Evolutionary conservation across 257 asterid species (phyloP).

Genomic region (Nicotiana obtusifolia): DNA sequence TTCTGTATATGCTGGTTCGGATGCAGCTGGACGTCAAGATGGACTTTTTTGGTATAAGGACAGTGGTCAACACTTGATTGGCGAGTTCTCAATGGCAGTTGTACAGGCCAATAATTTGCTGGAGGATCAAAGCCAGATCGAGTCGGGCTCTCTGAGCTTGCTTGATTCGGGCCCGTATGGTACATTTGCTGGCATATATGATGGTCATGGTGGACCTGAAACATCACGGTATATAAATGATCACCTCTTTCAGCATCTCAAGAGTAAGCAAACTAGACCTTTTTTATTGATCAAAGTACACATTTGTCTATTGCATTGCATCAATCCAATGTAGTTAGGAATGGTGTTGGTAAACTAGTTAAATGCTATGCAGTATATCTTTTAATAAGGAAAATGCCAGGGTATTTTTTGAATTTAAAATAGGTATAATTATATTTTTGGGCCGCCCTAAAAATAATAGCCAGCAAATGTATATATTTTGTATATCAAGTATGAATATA

Average conservation of each 20-base stretch:
- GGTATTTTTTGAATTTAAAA: neutral
- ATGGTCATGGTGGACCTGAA: conserved; percentile 56
- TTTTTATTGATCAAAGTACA: neutral
- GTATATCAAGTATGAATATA: neutral
- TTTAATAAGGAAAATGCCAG: neutral
- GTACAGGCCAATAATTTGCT: conserved; percentile 52
- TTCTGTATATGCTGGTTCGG: conserved; percentile 26
- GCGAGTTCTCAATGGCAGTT: conserved; percentile 52
- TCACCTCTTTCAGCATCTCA: conserved; percentile 40
- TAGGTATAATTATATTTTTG: neutral
- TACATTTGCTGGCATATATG: conserved; percentile 43
- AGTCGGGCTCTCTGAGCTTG: conserved; percentile 42
- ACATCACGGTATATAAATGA: conserved; percentile 42
- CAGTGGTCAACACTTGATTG: conserved; percentile 38
- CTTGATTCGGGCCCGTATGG: conserved; percentile 46
- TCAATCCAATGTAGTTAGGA: neutral
- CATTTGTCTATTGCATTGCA: neutral
- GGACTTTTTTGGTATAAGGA: conserved; percentile 52
- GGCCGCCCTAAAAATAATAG: neutral
- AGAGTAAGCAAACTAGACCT: conserved; percentile 26
- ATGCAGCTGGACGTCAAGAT: conserved; percentile 42
- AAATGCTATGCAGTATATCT: neutral
- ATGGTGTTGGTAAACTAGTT: neutral
- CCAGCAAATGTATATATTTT: neutral
- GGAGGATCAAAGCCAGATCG: conserved; percentile 54